Percentiles rank a stretch among this genome's conserved stretches.
These are phyloP conservation scores for Brassica carinata DNA, from an alignment of 345 rosid genomes.

Conservation along the genomic window DNA sequence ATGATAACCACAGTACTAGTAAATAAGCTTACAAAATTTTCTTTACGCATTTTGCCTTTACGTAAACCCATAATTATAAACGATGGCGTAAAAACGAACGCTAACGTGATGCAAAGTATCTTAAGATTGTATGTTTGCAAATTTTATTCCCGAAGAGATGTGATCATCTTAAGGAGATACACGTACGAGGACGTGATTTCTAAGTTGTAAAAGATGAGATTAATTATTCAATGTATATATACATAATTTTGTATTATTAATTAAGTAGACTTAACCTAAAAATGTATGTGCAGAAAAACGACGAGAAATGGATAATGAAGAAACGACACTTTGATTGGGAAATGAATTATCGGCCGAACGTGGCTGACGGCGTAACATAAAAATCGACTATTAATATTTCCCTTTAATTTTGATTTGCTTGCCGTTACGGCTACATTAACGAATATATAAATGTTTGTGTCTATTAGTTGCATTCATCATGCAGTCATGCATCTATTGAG, in stretches of 20 bases:
- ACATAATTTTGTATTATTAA: neutral
- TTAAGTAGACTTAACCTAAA: neutral
- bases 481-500: slow-evolving; percentile 14
- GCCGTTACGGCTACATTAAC: slow-evolving; percentile 29
- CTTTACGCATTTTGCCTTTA: neutral
- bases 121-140: slow-evolving; percentile 17
- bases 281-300: neutral
- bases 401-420: slow-evolving; percentile 36
- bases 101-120: slow-evolving; percentile 5
- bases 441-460: slow-evolving; percentile 1
- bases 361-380: slow-evolving; percentile 33
- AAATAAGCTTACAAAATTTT: neutral
- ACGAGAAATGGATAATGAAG: slow-evolving; percentile 30
- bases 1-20: neutral
- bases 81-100: neutral
- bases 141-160: slow-evolving; percentile 20
- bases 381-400: slow-evolving; percentile 29
- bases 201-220: slow-evolving; percentile 7
- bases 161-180: neutral
- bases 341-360: slow-evolving; percentile 26
- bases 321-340: neutral
- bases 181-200: slow-evolving; percentile 20
- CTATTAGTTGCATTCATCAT: slow-evolving; percentile 30
- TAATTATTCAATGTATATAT: neutral
- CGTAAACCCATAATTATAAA: neutral